These are phyloP conservation scores for Mycena chlorophos DNA, from an alignment of 768 basidiomycete genomes.

Conservation along the genomic window DNA sequence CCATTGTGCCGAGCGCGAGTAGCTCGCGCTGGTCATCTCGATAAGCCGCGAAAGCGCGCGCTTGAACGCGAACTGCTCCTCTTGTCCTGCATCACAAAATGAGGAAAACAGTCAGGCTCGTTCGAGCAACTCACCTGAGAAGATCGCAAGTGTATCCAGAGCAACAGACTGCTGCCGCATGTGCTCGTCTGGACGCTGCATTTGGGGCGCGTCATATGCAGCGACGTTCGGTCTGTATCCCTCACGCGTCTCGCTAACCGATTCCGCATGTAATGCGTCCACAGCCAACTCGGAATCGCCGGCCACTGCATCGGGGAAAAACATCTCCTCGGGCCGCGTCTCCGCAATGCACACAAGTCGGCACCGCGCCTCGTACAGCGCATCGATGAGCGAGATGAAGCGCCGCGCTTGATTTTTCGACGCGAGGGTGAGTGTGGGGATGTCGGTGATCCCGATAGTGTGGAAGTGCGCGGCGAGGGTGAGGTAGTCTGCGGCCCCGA, in stretches of 20 bases:
- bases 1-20: conserved; percentile 36
- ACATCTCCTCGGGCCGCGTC: conserved; percentile 42
- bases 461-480: conserved; percentile 51
- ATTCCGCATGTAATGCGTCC: conserved; percentile 48
- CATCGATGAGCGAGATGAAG: conserved; percentile 62
- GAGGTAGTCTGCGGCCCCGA: conserved; percentile 61
- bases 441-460: conserved; percentile 48
- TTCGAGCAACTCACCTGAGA: conserved; percentile 36
- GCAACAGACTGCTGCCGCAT: conserved; percentile 28
- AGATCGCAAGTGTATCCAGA: conserved; percentile 55
- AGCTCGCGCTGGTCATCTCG: conserved; percentile 52
- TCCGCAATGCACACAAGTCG: conserved; percentile 42
- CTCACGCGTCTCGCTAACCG: conserved; percentile 45
- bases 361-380: conserved; percentile 50
- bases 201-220: conserved; percentile 43
- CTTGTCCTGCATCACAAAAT: conserved; percentile 41
- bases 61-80: conserved; percentile 64
- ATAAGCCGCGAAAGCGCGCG: conserved; percentile 58
- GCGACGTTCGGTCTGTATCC: conserved; percentile 57
- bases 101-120: neutral
- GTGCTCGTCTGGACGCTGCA: conserved; percentile 30
- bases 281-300: conserved; percentile 12
- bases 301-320: conserved; percentile 51
- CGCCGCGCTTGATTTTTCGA: conserved; percentile 60
- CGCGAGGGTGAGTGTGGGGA: conserved; percentile 50